Base-by-base conservation (phyloP, 2,329 filamentous ascomycete species). In the Apiospora sp. region DNA sequence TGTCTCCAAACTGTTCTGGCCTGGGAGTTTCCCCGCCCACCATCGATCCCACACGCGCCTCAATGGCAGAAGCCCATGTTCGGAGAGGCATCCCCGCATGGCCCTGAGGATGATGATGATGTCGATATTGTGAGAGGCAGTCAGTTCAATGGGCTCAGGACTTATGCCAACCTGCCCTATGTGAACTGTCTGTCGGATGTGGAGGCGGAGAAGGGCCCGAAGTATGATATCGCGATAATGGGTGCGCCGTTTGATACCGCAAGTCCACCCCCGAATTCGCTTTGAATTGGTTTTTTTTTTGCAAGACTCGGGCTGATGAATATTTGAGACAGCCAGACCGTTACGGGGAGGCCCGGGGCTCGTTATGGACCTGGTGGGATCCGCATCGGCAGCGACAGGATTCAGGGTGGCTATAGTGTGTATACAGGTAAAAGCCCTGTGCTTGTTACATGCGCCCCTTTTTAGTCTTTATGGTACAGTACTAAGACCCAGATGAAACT, bases 121-220 rank as follows among this genome's bases (percentile, higher is more conserved):
- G 75, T 85, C 19, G 82, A 86, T 68, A 83, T 87, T 30, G 73
- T 81, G 10, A 82, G 79, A 19, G 83, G 82, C 19, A 86, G 83
- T 70, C 83, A 85, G 72, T 84, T 85, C 75, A 79, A 80, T 49
- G 92, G 92, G 51, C 88, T 94, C 70, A 88, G 87, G 68, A 92
- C 89, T 67, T 92, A 91, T 78, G 90, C 88, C 30, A 90, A 91
- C 78, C 81, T 92, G 68, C 86, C 87, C 70, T 87, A 91, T 73
- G 84, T 89, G 58, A 90, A 90, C 76, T 92, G 90, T 77, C 83
- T 92, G 24, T 85, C 87, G n/a, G 84, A 87, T 70, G 86, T 86
- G 1, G 82, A 87, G 58, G 84, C 85, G 54, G 81, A 80, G 49
- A 74, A 78, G 16, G 79, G 78, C 14, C 78, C 74, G 46, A 79